phyloP scores from a whole-genome alignment of 179 eudicot species.

The Spinacia oleracea region DNA sequence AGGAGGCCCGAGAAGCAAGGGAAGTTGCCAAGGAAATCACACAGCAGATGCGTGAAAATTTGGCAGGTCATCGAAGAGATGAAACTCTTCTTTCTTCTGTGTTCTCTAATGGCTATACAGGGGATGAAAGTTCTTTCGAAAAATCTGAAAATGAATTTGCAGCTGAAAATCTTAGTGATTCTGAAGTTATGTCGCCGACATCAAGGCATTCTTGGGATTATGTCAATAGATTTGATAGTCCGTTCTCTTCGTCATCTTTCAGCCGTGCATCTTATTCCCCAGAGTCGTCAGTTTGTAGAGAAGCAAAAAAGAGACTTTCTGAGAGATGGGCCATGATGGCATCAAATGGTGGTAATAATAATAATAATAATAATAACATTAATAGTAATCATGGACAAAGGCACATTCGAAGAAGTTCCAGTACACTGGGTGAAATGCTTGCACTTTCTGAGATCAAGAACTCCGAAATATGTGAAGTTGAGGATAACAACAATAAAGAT shows the following conservation, averaged over 20 bases:
- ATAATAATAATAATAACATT: slow-evolving; percentile 36
- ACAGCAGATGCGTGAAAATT: slow-evolving; percentile 61
- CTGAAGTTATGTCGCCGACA: slow-evolving; percentile 74
- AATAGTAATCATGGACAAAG: slow-evolving; percentile 55
- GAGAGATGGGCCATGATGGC: slow-evolving; percentile 97
- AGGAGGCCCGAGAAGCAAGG: slow-evolving; percentile 62
- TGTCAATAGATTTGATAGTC: slow-evolving; percentile 55
- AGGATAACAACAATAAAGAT: slow-evolving; percentile 27
- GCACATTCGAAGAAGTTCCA: slow-evolving; percentile 66
- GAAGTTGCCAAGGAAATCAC: slow-evolving; percentile 79
- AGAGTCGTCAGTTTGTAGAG: slow-evolving; percentile 88
- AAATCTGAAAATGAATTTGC: slow-evolving; percentile 77
- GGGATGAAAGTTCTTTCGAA: slow-evolving; percentile 86
- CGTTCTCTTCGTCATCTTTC: slow-evolving; percentile 68
- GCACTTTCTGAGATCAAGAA: slow-evolving; percentile 79
- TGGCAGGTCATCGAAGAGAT: slow-evolving; percentile 63
- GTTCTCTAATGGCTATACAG: slow-evolving; percentile 78
- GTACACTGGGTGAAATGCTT: slow-evolving; percentile 97
- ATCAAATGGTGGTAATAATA: slow-evolving; percentile 53
- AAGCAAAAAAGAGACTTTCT: slow-evolving; percentile 96
- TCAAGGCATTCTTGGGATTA: slow-evolving; percentile 96
- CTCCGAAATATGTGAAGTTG: slow-evolving; percentile 45
- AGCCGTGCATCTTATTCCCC: slow-evolving; percentile 82
- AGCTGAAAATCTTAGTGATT: slow-evolving; percentile 63
- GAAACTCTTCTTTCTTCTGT: slow-evolving; percentile 79